A percentile compares a stretch with the other conserved stretches of the same genome.
Conservation (phyloP, 768 basidiomycete species). For the Trametes meyenii region DNA sequence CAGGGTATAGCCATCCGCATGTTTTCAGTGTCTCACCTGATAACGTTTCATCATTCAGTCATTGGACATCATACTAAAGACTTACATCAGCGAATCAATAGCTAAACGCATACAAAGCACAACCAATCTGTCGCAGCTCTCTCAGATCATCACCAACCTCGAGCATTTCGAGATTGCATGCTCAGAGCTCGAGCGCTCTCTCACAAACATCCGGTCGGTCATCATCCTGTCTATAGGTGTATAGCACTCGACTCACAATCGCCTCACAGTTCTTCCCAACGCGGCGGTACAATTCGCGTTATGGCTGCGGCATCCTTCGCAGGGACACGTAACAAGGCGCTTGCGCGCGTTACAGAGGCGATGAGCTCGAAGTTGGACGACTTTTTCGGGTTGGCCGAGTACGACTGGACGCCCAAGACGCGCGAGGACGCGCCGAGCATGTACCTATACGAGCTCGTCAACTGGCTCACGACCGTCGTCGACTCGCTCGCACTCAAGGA, state of each 20-base stretch:
- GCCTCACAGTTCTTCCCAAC: conserved; percentile 68
- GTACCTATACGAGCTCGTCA: conserved; percentile 93
- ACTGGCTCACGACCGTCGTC: conserved; percentile 95
- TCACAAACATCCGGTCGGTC: conserved; percentile 77
- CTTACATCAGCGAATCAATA: conserved; percentile 77
- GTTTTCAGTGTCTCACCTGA: conserved; percentile 6
- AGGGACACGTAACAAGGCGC: conserved; percentile 66
- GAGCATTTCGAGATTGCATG: conserved; percentile 91
- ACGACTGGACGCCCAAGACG: conserved; percentile 83
- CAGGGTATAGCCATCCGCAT: conserved; percentile 53
- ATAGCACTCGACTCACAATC: background rate
- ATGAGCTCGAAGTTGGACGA: conserved; percentile 93
- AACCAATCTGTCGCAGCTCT: conserved; percentile 85
- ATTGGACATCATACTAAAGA: conserved; percentile 78
- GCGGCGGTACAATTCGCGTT: conserved; percentile 80
- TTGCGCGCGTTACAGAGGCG: conserved; percentile 74
- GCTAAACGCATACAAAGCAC: conserved; percentile 72
- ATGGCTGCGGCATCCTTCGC: conserved; percentile 67
- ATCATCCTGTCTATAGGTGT: background rate
- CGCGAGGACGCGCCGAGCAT: conserved; percentile 83
- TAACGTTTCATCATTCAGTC: conserved; percentile 52
- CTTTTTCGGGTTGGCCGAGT: conserved; percentile 94
- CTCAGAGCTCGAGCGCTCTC: conserved; percentile 78
- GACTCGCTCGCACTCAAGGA: conserved; percentile 87
- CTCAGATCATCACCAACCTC: conserved; percentile 89